A percentile compares a stretch with the other conserved stretches of the same genome.
Evolutionary conservation across 2,329 filamentous ascomycete species (phyloP).

Genomic region (Xylariales sp.): DNA sequence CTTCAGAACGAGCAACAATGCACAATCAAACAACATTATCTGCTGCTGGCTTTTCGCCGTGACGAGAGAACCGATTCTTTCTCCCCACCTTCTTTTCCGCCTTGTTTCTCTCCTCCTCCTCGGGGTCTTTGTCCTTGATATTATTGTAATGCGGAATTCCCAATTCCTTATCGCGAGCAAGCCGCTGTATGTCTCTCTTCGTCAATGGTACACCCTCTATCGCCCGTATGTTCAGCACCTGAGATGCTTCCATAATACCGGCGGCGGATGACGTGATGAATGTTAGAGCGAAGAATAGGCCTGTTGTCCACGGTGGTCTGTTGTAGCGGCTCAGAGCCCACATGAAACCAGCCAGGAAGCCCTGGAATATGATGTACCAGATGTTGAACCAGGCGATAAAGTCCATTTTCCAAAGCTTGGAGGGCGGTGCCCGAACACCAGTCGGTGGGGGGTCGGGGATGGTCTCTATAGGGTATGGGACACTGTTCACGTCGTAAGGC

Average conservation of each 20-base stretch:
- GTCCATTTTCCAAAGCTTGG: slow-evolving; percentile 79
- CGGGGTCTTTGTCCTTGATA: slow-evolving; percentile 63
- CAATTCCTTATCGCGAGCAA: slow-evolving; percentile 64
- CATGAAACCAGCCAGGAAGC: slow-evolving; percentile 81
- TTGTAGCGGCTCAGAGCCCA: slow-evolving; percentile 80
- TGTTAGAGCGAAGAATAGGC: slow-evolving; percentile 79
- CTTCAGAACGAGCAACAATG: slow-evolving; percentile 2
- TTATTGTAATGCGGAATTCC: slow-evolving; percentile 71
- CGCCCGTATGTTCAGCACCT: slow-evolving; percentile 77
- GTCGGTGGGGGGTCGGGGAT: slow-evolving; percentile 77
- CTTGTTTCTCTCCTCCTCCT: slow-evolving; percentile 55
- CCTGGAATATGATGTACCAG: slow-evolving; percentile 82
- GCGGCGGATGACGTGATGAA: slow-evolving; percentile 75
- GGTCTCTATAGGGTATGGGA: slow-evolving; percentile 73
- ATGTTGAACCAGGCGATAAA: slow-evolving; percentile 83
- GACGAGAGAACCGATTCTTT: slow-evolving; percentile 33
- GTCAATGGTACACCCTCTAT: slow-evolving; percentile 77
- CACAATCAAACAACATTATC: slow-evolving; percentile 35
- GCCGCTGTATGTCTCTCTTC: slow-evolving; percentile 62
- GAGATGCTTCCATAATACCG: slow-evolving; percentile 76
- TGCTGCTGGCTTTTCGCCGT: slow-evolving; percentile 37
- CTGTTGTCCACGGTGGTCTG: slow-evolving; percentile 83
- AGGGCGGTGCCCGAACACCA: slow-evolving; percentile 74
- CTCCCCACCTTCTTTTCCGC: slow-evolving; percentile 49
- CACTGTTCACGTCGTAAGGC: slow-evolving; percentile 55